Evolutionary conservation across 345 rosid genomes (phyloP).

Genomic region (Eucalyptus cloeziana): DNA sequence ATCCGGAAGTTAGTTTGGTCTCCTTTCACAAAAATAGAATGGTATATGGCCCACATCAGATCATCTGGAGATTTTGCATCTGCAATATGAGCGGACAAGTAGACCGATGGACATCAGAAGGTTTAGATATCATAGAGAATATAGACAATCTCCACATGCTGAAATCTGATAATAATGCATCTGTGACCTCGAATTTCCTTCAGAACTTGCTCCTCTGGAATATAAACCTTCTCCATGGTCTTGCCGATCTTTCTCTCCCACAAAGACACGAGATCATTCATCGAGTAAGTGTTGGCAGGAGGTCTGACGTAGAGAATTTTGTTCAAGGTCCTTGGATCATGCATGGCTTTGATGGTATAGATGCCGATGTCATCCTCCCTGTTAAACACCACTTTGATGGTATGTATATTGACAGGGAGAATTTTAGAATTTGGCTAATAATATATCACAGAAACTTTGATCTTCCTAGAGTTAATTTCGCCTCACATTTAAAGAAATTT

Average conservation of each 20-base stretch:
- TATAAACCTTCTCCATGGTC: neutral
- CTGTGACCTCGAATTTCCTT: neutral
- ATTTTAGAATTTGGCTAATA: neutral
- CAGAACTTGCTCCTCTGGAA: neutral
- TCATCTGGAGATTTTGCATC: neutral
- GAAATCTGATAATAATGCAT: neutral
- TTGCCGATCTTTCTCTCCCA: conserved; percentile 2
- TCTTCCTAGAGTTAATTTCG: neutral
- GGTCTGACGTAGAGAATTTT: neutral
- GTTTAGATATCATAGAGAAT: neutral
- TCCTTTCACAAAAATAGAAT: neutral
- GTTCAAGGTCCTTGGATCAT: conserved; percentile 1
- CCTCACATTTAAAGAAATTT: neutral
- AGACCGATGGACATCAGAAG: neutral
- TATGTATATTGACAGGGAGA: neutral
- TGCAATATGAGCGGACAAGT: neutral
- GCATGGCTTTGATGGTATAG: neutral
- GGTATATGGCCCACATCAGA: neutral
- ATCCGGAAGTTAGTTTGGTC: neutral
- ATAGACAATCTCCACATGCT: neutral
- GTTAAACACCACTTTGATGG: neutral
- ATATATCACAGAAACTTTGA: neutral
- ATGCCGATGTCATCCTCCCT: neutral
- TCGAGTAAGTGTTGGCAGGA: neutral
- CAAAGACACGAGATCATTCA: neutral